phyloP scores from a whole-genome alignment of 164 flowering plant species.

The Cinnamomum chago region DNA sequence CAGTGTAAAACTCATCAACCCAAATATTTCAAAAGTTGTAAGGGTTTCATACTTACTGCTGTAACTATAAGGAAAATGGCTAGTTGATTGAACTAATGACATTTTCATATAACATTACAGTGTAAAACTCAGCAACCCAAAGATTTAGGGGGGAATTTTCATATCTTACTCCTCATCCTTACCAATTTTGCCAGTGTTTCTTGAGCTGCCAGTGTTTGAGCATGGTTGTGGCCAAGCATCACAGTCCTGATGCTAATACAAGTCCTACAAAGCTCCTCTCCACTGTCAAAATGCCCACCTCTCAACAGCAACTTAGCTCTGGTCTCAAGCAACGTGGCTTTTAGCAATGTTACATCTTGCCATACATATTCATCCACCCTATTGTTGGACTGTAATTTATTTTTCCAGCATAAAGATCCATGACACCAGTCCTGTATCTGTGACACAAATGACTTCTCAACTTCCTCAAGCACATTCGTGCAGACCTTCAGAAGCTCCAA shows the following conservation, averaged over 20 bases:
- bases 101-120: slow-evolving; percentile 4
- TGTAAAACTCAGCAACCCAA: not conserved
- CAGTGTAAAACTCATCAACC: not conserved
- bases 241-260: slow-evolving; percentile 89
- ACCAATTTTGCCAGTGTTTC: slow-evolving; percentile 79
- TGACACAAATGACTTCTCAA: slow-evolving; percentile 82
- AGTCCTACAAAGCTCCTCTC: slow-evolving; percentile 81
- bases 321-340: slow-evolving; percentile 80
- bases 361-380: slow-evolving; percentile 82
- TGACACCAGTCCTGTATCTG: slow-evolving; percentile 83
- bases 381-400: slow-evolving; percentile 33
- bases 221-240: slow-evolving; percentile 86
- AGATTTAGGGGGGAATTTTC: slow-evolving; percentile 11
- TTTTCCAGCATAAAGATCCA: slow-evolving; percentile 82
- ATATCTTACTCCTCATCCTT: slow-evolving; percentile 72
- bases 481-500: slow-evolving; percentile 81
- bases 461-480: slow-evolving; percentile 80
- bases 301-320: slow-evolving; percentile 75
- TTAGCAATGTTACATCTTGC: slow-evolving; percentile 83
- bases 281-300: slow-evolving; percentile 83
- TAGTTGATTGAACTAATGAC: not conserved
- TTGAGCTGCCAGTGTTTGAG: slow-evolving; percentile 81
- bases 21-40: not conserved
- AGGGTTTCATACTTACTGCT: not conserved
- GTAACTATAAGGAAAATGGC: not conserved